Conservation (phyloP, 345 rosid genomes). For the Clausena lansium region DNA sequence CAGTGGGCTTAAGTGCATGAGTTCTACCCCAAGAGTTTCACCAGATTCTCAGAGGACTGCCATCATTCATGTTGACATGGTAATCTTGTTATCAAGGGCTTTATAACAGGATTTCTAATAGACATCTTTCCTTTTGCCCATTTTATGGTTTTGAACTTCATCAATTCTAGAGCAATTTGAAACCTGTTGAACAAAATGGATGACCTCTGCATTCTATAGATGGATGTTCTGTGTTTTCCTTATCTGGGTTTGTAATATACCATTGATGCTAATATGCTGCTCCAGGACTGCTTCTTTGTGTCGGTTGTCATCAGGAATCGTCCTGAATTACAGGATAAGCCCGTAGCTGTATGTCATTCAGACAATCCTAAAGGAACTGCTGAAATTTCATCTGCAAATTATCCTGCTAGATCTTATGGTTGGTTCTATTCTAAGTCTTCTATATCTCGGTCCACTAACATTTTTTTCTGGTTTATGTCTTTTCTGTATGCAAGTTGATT, state of each 20-base stretch:
- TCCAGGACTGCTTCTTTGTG: conserved; percentile 95
- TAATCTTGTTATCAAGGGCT: conserved; percentile 28
- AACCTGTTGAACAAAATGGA: background rate
- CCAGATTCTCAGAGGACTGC: conserved; percentile 36
- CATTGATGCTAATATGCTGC: conserved; percentile 27
- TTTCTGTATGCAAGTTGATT: conserved; percentile 12
- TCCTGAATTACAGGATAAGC: conserved; percentile 69
- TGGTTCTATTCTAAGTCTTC: conserved; percentile 30
- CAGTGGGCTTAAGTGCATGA: conserved; percentile 33
- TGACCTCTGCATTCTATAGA: conserved; percentile 1
- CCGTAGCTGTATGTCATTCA: conserved; percentile 93
- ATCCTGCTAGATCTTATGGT: conserved; percentile 91
- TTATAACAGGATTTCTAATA: conserved; percentile 4
- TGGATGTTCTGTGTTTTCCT: background rate
- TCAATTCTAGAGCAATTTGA: background rate
- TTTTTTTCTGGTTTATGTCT: conserved; percentile 6
- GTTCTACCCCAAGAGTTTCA: conserved; percentile 32
- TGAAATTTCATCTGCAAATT: conserved; percentile 95
- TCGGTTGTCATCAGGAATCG: conserved; percentile 78
- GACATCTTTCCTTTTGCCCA: background rate
- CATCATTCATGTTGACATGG: conserved; percentile 90
- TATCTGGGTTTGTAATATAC: background rate
- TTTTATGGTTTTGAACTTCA: conserved; percentile 1
- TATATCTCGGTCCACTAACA: conserved; percentile 18
- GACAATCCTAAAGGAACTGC: conserved; percentile 94